A percentile compares a stretch with the other conserved stretches of the same genome.
Conservation (phyloP, 2,329 filamentous ascomycete genomes). For the Tolypocladium tropicale region DNA sequence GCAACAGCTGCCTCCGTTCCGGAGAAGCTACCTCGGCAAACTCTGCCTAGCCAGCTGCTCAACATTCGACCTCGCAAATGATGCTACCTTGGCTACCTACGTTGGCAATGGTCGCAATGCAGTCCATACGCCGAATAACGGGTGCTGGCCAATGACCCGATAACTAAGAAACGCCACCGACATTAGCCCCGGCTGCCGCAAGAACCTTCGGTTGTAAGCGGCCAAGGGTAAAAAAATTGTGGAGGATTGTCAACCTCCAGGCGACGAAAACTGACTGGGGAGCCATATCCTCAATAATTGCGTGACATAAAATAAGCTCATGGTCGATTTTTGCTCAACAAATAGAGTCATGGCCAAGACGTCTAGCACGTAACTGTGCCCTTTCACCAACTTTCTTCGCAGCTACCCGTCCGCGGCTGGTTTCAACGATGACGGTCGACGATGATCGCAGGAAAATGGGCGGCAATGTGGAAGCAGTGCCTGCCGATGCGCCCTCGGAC, state of each 20-base stretch:
- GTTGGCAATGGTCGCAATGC: no score
- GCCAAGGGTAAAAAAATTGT: background rate
- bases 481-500: conserved; percentile 1
- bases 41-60: background rate
- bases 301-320: background rate
- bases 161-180: background rate
- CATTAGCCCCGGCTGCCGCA: background rate
- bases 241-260: background rate
- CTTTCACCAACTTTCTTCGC: background rate
- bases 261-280: background rate
- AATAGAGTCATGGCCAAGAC: background rate
- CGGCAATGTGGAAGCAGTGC: background rate
- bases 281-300: background rate
- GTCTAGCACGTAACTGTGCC: background rate
- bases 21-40: no score
- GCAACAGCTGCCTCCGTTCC: no score
- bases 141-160: background rate
- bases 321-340: background rate
- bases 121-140: background rate
- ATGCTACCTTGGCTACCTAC: background rate
- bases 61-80: background rate
- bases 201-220: background rate
- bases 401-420: background rate
- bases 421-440: background rate
- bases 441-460: background rate